A percentile compares a stretch with the other conserved stretches of the same genome.
These are phyloP conservation scores for Brettanomyces naardenensis DNA, from an alignment of 805 yeast genomes.

Conservation along the genomic window DNA sequence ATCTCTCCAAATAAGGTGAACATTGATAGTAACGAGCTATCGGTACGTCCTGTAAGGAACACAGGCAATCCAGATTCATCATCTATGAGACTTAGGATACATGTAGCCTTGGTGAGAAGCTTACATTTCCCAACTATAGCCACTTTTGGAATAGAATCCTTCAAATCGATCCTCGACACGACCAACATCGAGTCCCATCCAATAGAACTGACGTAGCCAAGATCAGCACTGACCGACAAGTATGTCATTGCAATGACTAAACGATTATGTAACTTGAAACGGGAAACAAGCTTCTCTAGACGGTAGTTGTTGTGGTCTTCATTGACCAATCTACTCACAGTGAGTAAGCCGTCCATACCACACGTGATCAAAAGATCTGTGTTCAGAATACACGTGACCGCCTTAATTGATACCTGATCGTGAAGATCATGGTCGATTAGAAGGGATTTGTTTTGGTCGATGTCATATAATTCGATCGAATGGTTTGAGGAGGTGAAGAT, in stretches of 20 bases:
- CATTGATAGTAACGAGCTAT: conserved; percentile 50
- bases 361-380: conserved; percentile 19
- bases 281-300: not conserved
- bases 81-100: conserved; percentile 31
- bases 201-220: conserved; percentile 38
- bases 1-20: conserved; percentile 17
- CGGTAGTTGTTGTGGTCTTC: not conserved
- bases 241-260: conserved; percentile 20
- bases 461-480: conserved; percentile 18
- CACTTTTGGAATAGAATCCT: conserved; percentile 10
- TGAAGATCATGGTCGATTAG: conserved; percentile 10
- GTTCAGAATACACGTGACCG: conserved; percentile 13
- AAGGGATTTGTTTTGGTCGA: conserved; percentile 11
- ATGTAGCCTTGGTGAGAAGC: conserved; percentile 43
- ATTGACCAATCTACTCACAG: conserved; percentile 7
- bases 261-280: conserved; percentile 23
- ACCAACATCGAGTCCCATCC: conserved; percentile 52
- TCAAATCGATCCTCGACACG: conserved; percentile 23
- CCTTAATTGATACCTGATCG: conserved; percentile 14
- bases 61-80: conserved; percentile 23
- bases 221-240: conserved; percentile 2
- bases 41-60: conserved; percentile 49
- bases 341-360: conserved; percentile 27
- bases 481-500: conserved; percentile 23
- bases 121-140: conserved; percentile 22